Base-by-base conservation (phyloP, 192 early-diverging fungal genomes). In the Backusella liffmaniae region DNA sequence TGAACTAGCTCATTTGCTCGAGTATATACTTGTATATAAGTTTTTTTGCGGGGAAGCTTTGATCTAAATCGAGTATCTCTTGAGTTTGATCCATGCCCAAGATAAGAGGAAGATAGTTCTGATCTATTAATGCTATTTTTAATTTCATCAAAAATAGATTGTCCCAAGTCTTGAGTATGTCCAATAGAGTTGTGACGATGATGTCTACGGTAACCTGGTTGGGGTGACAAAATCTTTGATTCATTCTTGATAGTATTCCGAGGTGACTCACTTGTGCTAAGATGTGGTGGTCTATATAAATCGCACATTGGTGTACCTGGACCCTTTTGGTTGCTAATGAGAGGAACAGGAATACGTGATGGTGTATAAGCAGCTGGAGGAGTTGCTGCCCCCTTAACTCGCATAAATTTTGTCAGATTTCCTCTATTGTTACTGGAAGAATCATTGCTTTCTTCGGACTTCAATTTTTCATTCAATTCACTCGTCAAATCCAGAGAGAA, bases 1-100 rank as follows among this genome's bases (percentile, higher is more conserved):
- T 83, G 84, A n/a, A 85, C 81, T 1, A 85, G 79, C n/a, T 85
- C 88, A 6, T 88, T 88, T 16, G 83, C 83, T 67, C 80, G 85
- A 12, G 80, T 82, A 51, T 86, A 90, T 5, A 90, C 84, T 66
- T 89, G 83, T 26, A 90, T 87, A 18, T 73, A 80, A 0, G 88
- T 83, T 26, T 84, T 84, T 29, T 74, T 73, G 12, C 81, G 70
- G 9, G 75, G 75, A 0, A 84, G 34, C 34, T 72, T 49, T n/a
- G 73, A 77, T 23, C 77, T 66, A 23, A 79, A 79, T 37, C 46
- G 32, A 44, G 44, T 65, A 10, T 53, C 51, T 8, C 30, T 32
- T 3, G 53, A 32, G 16, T 0, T 16, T 46, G 44, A 26, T 46
- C 35, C 67, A 3, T 44, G 70, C 6, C 70, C 39, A 30, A 72